These are phyloP conservation scores for Penicillium flavigenum DNA, from an alignment of 495 filamentous ascomycete species.

Conservation along the genomic window DNA sequence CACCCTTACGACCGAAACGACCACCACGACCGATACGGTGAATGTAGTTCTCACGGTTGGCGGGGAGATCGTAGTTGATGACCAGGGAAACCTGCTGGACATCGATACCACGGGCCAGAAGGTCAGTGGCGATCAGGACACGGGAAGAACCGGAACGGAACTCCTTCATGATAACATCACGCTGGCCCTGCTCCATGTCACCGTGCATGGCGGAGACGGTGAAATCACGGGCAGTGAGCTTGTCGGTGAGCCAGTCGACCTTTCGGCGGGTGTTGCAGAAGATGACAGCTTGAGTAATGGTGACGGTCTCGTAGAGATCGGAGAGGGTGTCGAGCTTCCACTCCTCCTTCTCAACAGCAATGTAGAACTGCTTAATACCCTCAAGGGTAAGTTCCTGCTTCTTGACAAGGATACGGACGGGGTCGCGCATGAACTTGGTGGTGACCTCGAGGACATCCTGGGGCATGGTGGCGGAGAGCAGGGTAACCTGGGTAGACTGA, in stretches of 20 bases:
- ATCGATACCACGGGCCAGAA: slow-evolving; percentile 98
- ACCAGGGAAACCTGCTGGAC: slow-evolving; percentile 98
- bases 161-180: slow-evolving; percentile 99
- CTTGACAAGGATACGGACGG: slow-evolving; percentile 98
- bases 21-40: slow-evolving; percentile 98
- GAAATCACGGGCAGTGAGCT: slow-evolving; percentile 96
- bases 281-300: slow-evolving; percentile 98
- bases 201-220: slow-evolving; percentile 99
- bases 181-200: slow-evolving; percentile 96
- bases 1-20: slow-evolving; percentile 99
- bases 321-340: slow-evolving; percentile 99
- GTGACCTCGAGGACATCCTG: slow-evolving; percentile 99
- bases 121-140: slow-evolving; percentile 96
- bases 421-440: slow-evolving; percentile 99
- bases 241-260: slow-evolving; percentile 99
- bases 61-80: slow-evolving; percentile 99
- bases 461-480: slow-evolving; percentile 96
- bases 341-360: slow-evolving; percentile 99
- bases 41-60: slow-evolving; percentile 99
- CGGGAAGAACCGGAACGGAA: slow-evolving; percentile 96
- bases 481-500: slow-evolving; percentile 94
- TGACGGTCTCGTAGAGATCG: slow-evolving; percentile 98
- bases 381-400: slow-evolving; percentile 98
- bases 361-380: slow-evolving; percentile 99
- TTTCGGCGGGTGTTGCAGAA: slow-evolving; percentile 99